These are phyloP conservation scores for Vicia faba DNA, from an alignment of 306 rosid species.

Conservation along the genomic window DNA sequence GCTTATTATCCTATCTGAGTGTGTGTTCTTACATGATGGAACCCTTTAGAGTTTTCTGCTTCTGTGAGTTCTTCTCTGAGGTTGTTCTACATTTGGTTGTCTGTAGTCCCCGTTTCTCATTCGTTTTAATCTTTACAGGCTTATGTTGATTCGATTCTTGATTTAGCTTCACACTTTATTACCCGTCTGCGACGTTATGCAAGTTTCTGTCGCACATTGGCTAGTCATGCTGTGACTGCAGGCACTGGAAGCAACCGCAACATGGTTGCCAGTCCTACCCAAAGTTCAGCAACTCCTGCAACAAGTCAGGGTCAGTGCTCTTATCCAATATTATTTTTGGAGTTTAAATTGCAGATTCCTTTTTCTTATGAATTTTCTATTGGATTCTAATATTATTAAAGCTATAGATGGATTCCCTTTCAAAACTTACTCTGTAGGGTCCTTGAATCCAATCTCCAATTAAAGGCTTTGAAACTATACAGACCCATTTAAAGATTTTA, in stretches of 20 bases:
- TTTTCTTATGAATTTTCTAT: background rate
- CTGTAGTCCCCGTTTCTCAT: conserved; percentile 23
- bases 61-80: conserved; percentile 9
- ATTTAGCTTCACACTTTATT: conserved; percentile 97
- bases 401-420: background rate
- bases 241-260: conserved; percentile 90
- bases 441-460: background rate
- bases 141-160: conserved; percentile 95
- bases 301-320: conserved; percentile 77
- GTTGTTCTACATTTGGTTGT: conserved; percentile 15
- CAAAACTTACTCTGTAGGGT: conserved; percentile 1
- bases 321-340: conserved; percentile 18
- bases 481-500: background rate
- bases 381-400: conserved; percentile 9
- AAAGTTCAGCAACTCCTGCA: conserved; percentile 81
- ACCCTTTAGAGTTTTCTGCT: background rate
- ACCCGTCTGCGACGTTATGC: conserved; percentile 98
- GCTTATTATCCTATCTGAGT: background rate
- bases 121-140: conserved; percentile 62
- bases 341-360: conserved; percentile 8
- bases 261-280: conserved; percentile 93
- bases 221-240: conserved; percentile 94
- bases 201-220: conserved; percentile 98
- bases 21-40: background rate
- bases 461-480: conserved; percentile 13